These are phyloP conservation scores for Suhomyces bolitotheri DNA, from an alignment of 1,139 yeast species.

Conservation along the genomic window DNA sequence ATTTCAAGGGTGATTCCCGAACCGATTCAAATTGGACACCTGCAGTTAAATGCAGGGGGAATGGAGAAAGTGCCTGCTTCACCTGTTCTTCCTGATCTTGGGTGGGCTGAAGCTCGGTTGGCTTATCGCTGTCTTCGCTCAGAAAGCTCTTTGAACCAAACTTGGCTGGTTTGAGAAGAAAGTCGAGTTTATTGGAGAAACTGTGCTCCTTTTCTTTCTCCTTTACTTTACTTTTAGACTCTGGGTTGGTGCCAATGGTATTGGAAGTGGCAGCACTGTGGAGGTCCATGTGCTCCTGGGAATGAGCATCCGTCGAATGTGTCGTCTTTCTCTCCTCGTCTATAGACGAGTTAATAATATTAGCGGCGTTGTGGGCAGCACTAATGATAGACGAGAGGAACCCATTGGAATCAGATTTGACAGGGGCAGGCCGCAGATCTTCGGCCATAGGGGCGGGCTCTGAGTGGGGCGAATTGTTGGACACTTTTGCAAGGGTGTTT, in stretches of 20 bases:
- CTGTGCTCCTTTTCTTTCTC: slow-evolving; percentile 9
- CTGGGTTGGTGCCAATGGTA: slow-evolving; percentile 3
- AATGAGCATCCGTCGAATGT: slow-evolving; percentile 1
- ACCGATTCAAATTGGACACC: slow-evolving; percentile 59
- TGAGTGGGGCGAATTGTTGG: slow-evolving; percentile 11
- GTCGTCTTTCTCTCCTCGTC: slow-evolving; percentile 12
- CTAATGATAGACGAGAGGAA: slow-evolving; percentile 29
- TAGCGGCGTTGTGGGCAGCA: slow-evolving; percentile 26
- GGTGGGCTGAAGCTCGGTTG: slow-evolving; percentile 2
- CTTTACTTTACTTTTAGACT: too few species aligned
- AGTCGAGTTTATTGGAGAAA: slow-evolving; percentile 21
- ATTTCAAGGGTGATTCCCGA: slow-evolving; percentile 54
- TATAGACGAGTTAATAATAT: slow-evolving; percentile 16
- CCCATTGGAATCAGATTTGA: slow-evolving; percentile 22
- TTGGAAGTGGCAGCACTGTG: slow-evolving; percentile 5
- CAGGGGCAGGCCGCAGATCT: slow-evolving; percentile 8
- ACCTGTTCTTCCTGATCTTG: background rate
- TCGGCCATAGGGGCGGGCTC: slow-evolving; percentile 9
- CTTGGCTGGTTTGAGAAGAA: slow-evolving; percentile 20
- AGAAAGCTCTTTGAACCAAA: slow-evolving; percentile 13
- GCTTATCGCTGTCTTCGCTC: slow-evolving; percentile 11
- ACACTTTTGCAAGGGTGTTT: slow-evolving; percentile 8
- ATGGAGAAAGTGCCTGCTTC: background rate
- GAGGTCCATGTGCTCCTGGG: slow-evolving; percentile 6
- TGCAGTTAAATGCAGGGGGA: slow-evolving; percentile 19